Conservation (phyloP, 2,329 filamentous ascomycete species). For the Nemania sp. region DNA sequence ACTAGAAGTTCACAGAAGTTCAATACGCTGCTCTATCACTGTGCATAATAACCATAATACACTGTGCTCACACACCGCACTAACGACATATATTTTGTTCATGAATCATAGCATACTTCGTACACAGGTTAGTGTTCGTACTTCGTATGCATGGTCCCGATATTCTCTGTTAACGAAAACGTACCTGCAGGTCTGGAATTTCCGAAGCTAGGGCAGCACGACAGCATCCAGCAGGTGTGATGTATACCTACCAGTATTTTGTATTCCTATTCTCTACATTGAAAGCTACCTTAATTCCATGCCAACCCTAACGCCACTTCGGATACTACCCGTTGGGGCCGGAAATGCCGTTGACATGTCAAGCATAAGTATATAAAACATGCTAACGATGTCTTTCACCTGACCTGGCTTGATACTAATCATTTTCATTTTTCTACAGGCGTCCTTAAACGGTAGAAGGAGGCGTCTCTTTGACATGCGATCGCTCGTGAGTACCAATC, state of each 20-base stretch:
- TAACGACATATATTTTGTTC: too few relatives aligned
- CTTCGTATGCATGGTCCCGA: background rate
- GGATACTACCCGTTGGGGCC: too few relatives aligned
- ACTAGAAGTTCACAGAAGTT: too few relatives aligned
- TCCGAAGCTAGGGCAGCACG: background rate
- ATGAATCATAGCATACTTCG: too few relatives aligned
- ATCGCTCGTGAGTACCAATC: background rate
- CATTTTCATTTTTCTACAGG: background rate
- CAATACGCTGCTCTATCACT: background rate
- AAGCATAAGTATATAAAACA: background rate
- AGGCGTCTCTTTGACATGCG: background rate
- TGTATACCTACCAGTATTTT: background rate
- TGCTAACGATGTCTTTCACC: background rate
- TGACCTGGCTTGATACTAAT: background rate
- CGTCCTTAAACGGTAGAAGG: background rate
- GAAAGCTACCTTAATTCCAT: background rate
- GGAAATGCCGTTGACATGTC: too few relatives aligned
- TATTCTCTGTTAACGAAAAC: background rate
- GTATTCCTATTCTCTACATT: background rate
- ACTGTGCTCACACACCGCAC: background rate
- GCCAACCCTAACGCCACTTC: background rate
- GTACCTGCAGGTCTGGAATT: background rate
- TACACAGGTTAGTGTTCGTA: too few relatives aligned
- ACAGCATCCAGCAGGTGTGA: background rate
- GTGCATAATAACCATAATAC: constrained; percentile 7